Base-by-base conservation (phyloP, 208 protist species). In the Trypanosoma mega region DNA sequence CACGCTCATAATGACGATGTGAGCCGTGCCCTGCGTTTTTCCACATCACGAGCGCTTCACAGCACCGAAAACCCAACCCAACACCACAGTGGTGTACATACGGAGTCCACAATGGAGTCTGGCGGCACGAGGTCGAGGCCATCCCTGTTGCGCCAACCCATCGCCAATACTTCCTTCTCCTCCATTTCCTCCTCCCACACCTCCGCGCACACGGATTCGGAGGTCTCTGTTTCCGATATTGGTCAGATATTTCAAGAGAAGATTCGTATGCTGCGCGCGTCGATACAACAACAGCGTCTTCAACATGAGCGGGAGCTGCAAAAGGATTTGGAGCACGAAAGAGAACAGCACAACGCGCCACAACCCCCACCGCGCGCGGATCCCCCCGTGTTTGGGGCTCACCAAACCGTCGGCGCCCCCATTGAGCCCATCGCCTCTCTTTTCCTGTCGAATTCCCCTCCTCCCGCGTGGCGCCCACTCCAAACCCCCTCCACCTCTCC, bases 181-280 rank as follows among this genome's bases (percentile, higher is more conserved):
- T 39, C 34, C 12, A 39, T 39, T 6, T 6, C 8, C 34, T 39
- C 34, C 34, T 39, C 34, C 6, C 34, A 12, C 34, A 39, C 6
- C 12, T 39, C 34, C 12, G 6, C 34, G 34, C 6, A 39, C 12
- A 6, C 12, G 34, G 7, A 2, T 20, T n/a, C 16, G 6, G n/a
- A 14, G 8, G 18, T 18, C 12, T 21, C 3, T 18, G 31, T 23
- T 2, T 29, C 23, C 8, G 37, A 49, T 55, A 26, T 36, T 46
- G 60, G 60, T 18, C 2, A 6, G 16, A 21, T 66, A 23, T 66
- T 66, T 29, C 60, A 58, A 11, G 60, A 66, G 7, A 66, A 66
- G 24, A 66, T 66, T 50, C 49, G 49, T 20, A 43, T 66, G 43
- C 27, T 66, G 34, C 55, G 39, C 20, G 27, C 55, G 0, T 57